phyloP scores from a whole-genome alignment of 805 yeast genomes.

The Kluyveromyces dobzhanskii region DNA sequence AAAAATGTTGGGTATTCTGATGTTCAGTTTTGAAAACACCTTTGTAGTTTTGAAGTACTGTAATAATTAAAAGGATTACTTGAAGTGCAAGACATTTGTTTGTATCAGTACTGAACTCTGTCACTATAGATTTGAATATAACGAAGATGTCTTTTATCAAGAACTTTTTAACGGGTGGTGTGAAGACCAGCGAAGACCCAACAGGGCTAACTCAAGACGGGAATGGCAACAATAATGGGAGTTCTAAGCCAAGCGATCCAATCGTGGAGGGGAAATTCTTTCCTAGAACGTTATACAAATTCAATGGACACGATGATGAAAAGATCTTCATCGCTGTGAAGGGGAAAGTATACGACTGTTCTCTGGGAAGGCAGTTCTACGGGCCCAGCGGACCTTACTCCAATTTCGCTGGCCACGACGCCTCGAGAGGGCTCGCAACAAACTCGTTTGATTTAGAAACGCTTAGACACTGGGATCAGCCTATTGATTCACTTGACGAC shows the following conservation, averaged over 20 bases:
- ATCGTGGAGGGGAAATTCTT: slow-evolving; percentile 48
- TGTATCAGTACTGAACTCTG: no score
- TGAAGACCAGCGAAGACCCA: slow-evolving; percentile 28
- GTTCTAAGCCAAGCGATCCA: slow-evolving; percentile 24
- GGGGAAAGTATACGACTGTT: slow-evolving; percentile 80
- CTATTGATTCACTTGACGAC: slow-evolving; percentile 64
- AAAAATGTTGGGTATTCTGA: no score
- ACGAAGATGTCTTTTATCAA: slow-evolving; percentile 27
- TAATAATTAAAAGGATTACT: no score
- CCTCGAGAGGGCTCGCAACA: slow-evolving; percentile 82
- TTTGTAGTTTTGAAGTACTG: no score
- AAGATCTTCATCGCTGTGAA: slow-evolving; percentile 80
- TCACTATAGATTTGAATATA: no score
- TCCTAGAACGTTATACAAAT: slow-evolving; percentile 63
- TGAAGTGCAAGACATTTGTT: no score
- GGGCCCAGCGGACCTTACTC: slow-evolving; percentile 96
- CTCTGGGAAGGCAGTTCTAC: slow-evolving; percentile 72
- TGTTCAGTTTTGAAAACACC: no score
- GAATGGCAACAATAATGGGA: slow-evolving; percentile 1
- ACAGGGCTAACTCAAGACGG: slow-evolving; percentile 21
- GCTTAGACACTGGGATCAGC: slow-evolving; percentile 63
- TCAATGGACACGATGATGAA: slow-evolving; percentile 73
- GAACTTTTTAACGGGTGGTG: slow-evolving; percentile 28
- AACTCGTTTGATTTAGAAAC: slow-evolving; percentile 71
- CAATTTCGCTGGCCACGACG: slow-evolving; percentile 93